Base-by-base conservation (phyloP, 2,329 filamentous ascomycete species). In the Arthrobotrys conoides region DNA sequence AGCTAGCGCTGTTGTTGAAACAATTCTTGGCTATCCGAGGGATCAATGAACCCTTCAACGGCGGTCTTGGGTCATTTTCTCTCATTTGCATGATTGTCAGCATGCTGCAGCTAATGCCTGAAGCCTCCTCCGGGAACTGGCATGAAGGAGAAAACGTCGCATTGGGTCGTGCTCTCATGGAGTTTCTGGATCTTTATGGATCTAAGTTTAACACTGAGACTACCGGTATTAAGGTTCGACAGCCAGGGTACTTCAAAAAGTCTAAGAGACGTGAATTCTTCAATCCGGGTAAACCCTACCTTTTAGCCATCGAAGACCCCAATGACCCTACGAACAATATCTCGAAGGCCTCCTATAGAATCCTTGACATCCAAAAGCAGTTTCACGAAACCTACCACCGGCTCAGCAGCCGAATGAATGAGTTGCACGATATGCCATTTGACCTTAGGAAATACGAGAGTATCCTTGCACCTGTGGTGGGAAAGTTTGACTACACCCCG, bases 71-170 rank as follows among this genome's bases (percentile, higher is more conserved):
- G 68, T 96, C 96, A 1, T 98, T 97, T 83, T 93, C 94, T 0
- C 92, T 97, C 80, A 97, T 95, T 71, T 99, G 96, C 86, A 87
- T 99, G 80, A 93, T 97, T 5, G 93, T 96, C 75, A 96, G 92
- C 86, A 90, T 97, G 84, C 86, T 98, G 57, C 92, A 97, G 83
- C 87, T 93, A 80, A 89, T 94, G 86, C 93, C 93, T 9, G 88
- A 91, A 79, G 87, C 91, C 0, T 90, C 92, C 81, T 89, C 88
- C 79, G 85, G 87, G 27, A 88, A 87, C 73, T 86, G 92, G 82
- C 83, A 87, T 3, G 86, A 88, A 0, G 87, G 90, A 44, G 87
- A 91, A 61, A 90, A 96, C 81, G 88, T 97, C 0, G 57, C 63
- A 27, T 61, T 79, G 48, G 94, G 94, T 12, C 89, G 94, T 81